A percentile compares a stretch with the other conserved stretches of the same genome.
phyloP scores from a whole-genome alignment of 176 grass and related monocot species.

The Dactylis glomerata region DNA sequence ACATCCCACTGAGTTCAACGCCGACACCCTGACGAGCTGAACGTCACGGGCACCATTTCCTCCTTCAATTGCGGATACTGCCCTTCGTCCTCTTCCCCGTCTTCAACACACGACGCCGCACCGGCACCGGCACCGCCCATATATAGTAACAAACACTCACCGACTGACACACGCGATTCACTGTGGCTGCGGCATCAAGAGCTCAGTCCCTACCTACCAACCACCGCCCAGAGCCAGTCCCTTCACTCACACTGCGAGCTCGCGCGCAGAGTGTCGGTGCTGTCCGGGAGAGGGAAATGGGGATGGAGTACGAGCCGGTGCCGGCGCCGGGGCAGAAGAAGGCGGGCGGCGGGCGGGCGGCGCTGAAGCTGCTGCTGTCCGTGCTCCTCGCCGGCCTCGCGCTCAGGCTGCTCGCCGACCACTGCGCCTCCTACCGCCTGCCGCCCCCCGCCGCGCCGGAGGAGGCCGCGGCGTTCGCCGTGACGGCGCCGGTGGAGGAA shows the following conservation, averaged over 20 bases:
- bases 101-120: neutral
- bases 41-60: neutral
- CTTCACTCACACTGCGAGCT: neutral
- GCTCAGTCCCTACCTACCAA: neutral
- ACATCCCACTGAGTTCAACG: neutral
- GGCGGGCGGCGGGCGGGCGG: neutral
- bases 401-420: constrained; percentile 44
- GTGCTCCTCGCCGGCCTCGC: constrained; percentile 52
- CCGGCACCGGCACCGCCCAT: neutral
- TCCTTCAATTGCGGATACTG: neutral
- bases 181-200: neutral
- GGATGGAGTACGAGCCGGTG: constrained; percentile 27
- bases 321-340: constrained; percentile 20
- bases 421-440: constrained; percentile 13
- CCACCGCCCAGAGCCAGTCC: neutral
- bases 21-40: neutral
- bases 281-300: constrained; percentile 13
- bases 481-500: neutral
- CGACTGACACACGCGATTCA: neutral
- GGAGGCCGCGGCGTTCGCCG: neutral
- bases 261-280: neutral
- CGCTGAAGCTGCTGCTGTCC: constrained; percentile 46
- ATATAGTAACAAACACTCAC: neutral
- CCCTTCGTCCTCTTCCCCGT: neutral
- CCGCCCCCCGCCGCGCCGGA: neutral